Conservation (phyloP, 1,284 basidiomycete genomes). For the Cutaneotrichosporon dermatis region DNA sequence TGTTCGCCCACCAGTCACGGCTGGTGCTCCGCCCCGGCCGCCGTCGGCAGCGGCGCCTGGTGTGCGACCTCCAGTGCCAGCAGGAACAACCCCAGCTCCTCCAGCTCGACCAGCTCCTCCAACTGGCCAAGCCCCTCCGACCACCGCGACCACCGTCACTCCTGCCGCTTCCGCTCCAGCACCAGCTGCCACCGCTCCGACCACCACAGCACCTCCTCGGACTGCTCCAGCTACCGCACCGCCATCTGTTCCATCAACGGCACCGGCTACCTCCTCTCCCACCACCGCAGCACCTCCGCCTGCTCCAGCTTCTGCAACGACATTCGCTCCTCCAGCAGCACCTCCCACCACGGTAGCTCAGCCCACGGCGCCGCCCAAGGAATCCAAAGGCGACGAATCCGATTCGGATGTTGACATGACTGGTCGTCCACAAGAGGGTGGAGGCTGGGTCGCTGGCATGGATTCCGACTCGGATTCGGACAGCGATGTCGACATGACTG, state of each 20-base stretch:
- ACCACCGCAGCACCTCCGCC: no score
- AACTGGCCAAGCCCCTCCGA: background rate
- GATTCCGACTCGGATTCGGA: slow-evolving; percentile 21
- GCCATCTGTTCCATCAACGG: no score
- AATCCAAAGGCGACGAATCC: slow-evolving; percentile 9
- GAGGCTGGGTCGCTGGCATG: slow-evolving; percentile 17
- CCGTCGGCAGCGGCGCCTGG: background rate
- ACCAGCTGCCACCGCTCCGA: background rate
- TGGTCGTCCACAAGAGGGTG: slow-evolving; percentile 37
- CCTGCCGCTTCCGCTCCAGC: background rate
- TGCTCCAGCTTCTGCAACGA: no score
- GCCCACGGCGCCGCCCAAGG: background rate
- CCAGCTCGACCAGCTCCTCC: background rate
- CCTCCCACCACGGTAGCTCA: background rate
- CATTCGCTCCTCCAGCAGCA: no score
- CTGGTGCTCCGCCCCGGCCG: no score
- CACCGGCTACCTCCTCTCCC: no score
- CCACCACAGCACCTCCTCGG: background rate
- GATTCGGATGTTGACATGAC: slow-evolving; percentile 36
- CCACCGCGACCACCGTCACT: background rate
- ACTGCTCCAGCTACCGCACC: no score
- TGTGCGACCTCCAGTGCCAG: background rate
- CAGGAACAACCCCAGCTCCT: background rate
- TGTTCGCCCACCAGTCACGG: no score
- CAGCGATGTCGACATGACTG: slow-evolving; percentile 35